phyloP scores from a whole-genome alignment of 2,329 filamentous ascomycete species.

The Pseudogymnoascus sp. region DNA sequence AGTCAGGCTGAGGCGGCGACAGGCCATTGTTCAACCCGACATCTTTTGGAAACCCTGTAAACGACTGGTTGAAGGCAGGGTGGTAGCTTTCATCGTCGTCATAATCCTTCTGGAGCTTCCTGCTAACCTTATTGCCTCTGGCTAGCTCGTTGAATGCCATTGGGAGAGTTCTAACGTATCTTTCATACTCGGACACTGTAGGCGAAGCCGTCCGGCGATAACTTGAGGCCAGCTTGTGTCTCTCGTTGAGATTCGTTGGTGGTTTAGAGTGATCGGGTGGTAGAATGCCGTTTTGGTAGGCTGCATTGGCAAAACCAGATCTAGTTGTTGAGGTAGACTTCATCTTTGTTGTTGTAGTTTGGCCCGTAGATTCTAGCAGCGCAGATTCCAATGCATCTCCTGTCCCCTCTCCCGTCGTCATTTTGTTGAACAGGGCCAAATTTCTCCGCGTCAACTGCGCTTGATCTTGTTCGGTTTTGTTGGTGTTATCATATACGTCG shows the following conservation, averaged over 20 bases:
- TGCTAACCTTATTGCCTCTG: not conserved
- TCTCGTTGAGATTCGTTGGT: not conserved
- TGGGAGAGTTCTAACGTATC: not conserved
- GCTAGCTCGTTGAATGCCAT: not conserved
- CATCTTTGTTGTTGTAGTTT: not conserved
- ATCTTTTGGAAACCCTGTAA: constrained; percentile 20
- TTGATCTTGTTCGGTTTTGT: not conserved
- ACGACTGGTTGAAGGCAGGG: not conserved
- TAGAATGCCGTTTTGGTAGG: not conserved
- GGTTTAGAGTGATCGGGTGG: not conserved
- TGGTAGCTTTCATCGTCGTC: not conserved
- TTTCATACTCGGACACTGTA: not conserved
- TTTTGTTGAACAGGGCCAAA: not conserved
- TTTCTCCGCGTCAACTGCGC: not conserved
- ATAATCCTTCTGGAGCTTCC: not conserved
- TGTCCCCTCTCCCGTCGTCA: not conserved
- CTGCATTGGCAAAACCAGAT: not conserved
- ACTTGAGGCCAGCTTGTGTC: not conserved
- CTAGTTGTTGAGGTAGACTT: not conserved
- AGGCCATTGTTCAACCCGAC: constrained; percentile 27
- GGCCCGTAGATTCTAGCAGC: not conserved
- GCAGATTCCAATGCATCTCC: not conserved
- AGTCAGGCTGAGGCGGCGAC: constrained; percentile 26
- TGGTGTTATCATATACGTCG: not conserved
- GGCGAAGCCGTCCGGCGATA: not conserved